Conservation (phyloP, 2,329 filamentous ascomycete genomes). For the Gaeumannomyces sp. region DNA sequence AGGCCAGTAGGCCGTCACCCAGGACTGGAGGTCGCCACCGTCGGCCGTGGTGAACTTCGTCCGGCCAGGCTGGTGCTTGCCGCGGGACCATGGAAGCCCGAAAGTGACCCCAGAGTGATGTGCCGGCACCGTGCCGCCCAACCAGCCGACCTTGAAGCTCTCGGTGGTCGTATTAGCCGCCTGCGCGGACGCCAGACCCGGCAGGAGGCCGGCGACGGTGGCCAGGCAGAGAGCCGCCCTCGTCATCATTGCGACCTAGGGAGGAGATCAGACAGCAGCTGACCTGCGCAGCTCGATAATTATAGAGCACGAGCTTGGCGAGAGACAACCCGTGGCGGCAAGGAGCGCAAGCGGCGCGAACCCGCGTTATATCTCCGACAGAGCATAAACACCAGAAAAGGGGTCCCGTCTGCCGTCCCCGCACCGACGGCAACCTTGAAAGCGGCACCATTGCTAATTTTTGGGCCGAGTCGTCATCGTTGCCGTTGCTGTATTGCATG, state of each 20-base stretch:
- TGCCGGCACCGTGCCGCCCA: conserved; percentile 3
- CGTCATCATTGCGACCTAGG: not conserved
- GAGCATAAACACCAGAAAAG: not conserved
- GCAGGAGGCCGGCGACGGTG: not conserved
- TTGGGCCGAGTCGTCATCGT: not conserved
- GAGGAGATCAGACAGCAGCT: not conserved
- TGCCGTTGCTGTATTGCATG: no score
- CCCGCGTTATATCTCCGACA: not conserved
- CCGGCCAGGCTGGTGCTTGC: not conserved
- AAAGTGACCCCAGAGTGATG: conserved; percentile 7
- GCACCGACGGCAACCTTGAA: not conserved
- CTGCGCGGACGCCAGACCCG: not conserved
- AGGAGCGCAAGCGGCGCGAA: not conserved
- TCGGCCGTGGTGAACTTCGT: conserved; percentile 8
- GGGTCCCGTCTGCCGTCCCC: not conserved
- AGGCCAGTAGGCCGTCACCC: conserved; percentile 53
- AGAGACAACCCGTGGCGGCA: no score
- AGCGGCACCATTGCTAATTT: not conserved
- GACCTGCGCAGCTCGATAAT: not conserved
- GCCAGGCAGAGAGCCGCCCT: not conserved
- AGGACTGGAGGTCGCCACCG: conserved; percentile 37
- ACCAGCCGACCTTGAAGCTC: conserved; percentile 7
- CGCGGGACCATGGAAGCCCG: conserved; percentile 13
- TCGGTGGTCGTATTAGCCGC: not conserved
- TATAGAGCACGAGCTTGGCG: not conserved